These are phyloP conservation scores for Globisporangium lucens DNA, from an alignment of 352 stramenopile species.

Conservation along the genomic window DNA sequence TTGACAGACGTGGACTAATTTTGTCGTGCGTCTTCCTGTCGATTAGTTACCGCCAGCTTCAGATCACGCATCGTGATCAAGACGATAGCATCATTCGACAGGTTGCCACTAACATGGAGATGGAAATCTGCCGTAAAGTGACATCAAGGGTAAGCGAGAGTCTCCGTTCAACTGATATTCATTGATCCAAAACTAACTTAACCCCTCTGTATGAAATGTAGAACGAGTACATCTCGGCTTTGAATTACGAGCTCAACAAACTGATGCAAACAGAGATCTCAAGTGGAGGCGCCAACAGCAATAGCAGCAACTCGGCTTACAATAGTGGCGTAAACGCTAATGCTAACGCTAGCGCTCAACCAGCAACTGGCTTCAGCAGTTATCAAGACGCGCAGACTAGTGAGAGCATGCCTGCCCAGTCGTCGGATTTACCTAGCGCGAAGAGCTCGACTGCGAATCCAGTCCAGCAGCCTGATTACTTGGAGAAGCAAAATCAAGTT, in stretches of 20 bases:
- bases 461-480: constrained; percentile 1
- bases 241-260: constrained; percentile 65
- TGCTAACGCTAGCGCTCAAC: neutral
- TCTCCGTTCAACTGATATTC: neutral
- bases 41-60: constrained; percentile 59
- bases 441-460: constrained; percentile 2
- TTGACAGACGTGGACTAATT: neutral
- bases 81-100: constrained; percentile 47
- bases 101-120: constrained; percentile 66
- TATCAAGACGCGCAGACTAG: constrained; percentile 9
- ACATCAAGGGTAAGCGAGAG: constrained; percentile 30
- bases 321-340: neutral
- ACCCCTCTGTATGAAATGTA: constrained; percentile 15
- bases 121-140: constrained; percentile 54
- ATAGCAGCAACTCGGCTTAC: constrained; percentile 1
- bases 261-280: constrained; percentile 51
- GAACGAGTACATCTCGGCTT: constrained; percentile 45
- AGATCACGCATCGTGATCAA: constrained; percentile 53
- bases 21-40: constrained; percentile 9
- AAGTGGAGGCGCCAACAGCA: constrained; percentile 1
- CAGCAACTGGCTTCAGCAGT: neutral
- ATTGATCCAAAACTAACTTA: constrained; percentile 4
- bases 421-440: neutral
- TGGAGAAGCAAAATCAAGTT: constrained; percentile 9
- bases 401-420: neutral